A percentile compares a stretch with the other conserved stretches of the same genome.
phyloP scores from a whole-genome alignment of 116 monocot genomes.

The Cymodocea nodosa region DNA sequence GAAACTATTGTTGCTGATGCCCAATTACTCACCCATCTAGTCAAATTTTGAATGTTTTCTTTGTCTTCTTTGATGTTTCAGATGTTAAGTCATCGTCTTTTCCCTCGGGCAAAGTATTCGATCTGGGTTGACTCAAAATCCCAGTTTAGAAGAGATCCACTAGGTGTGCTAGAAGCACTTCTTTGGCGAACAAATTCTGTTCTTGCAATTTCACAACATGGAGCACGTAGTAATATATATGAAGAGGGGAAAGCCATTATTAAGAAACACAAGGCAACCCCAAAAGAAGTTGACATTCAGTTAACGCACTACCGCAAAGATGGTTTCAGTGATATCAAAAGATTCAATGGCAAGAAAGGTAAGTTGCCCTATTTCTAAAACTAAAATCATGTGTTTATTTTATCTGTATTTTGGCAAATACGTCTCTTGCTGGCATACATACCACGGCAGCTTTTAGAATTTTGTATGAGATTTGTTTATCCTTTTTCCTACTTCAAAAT shows the following conservation, averaged over 20 bases:
- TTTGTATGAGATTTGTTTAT: too few species aligned
- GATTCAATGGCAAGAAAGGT: slow-evolving; percentile 92
- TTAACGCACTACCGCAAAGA: slow-evolving; percentile 63
- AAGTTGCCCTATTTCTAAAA: neutral
- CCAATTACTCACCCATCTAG: too few species aligned
- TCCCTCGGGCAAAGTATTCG: slow-evolving; percentile 78
- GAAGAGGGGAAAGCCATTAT: slow-evolving; percentile 89
- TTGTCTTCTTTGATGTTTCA: slow-evolving; percentile 9
- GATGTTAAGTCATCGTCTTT: slow-evolving; percentile 95
- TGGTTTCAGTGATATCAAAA: slow-evolving; percentile 57
- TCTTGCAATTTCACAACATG: slow-evolving; percentile 93
- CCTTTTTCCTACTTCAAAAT: too few species aligned
- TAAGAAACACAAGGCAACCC: slow-evolving; percentile 82
- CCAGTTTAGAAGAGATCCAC: slow-evolving; percentile 86
- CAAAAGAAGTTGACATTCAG: slow-evolving; percentile 79
- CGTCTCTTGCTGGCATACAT: too few species aligned
- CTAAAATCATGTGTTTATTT: neutral
- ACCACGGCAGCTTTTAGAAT: too few species aligned
- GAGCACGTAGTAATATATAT: slow-evolving; percentile 82
- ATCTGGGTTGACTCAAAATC: slow-evolving; percentile 99
- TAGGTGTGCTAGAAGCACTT: slow-evolving; percentile 87
- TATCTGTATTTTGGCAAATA: neutral
- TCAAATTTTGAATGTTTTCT: neutral
- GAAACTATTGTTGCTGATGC: too few species aligned
- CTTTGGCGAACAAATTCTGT: slow-evolving; percentile 81